Evolutionary conservation across 495 filamentous ascomycete genomes (phyloP), one percentile per base, ranked within the genome.

Genomic region (Astrothelium subdiscretum): DNA sequence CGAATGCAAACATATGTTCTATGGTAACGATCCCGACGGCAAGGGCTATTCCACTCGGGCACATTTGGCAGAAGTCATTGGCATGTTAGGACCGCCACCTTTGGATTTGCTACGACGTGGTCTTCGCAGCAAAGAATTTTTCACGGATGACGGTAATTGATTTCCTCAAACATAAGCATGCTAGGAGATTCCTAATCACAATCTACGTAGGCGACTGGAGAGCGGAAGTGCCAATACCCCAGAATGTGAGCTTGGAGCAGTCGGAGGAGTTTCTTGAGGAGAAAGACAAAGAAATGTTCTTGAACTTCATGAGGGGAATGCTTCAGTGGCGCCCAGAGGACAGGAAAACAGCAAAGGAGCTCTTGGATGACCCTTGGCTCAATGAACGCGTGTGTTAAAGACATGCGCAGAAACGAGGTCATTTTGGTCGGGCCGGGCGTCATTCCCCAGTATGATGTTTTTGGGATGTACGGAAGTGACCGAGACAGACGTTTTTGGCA

Each of bases 241-340:
- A 40, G n/a, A 6, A 20, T 29, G 8, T 31, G 15, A 38, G 32
- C 51, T 61, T 70, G 61, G 62, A 58, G 11, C 60, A 66, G 31
- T 52, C 70, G 24, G 70, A 72, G 58, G 57, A 61, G 59, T 70
- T 65, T 27, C 32, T 72, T n/a, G 57, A 66, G 57, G 70, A 70
- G 68, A 69, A 58, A 57, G 60, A 67, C 22, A 64, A 69, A 32
- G 66, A 72, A 32, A 65, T 67, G 60, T 81, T 81, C 64, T 27
- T 83, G 24, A 22, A 38, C 3, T 72, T 81, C 57, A 75, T 80
- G 64, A 59, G 68, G 40, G 66, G 63, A 38, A 81, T 82, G 78
- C 65, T 84, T 60, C 75, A 77, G 60, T 82, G 79, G 80, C 65
- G 68, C 13, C 80, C 79, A 22, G 70, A 74, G 60, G 66, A 79